Percentiles rank a stretch among this genome's conserved stretches.
phyloP scores from a whole-genome alignment of 805 yeast genomes.

The Lachancea waltii region DNA sequence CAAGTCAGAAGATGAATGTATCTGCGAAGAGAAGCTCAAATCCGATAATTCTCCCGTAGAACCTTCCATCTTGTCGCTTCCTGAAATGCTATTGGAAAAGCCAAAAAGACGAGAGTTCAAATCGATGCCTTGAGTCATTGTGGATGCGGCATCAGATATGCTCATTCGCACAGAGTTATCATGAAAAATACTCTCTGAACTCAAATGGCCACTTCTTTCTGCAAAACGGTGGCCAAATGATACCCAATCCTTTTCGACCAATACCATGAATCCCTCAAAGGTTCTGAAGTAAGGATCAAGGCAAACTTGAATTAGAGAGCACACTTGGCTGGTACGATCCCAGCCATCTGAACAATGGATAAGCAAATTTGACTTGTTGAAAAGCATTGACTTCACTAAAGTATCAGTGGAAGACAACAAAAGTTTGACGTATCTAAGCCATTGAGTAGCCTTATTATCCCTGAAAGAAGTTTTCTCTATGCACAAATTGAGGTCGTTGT shows the following conservation, averaged over 20 bases:
- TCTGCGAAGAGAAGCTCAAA: slow-evolving; percentile 1
- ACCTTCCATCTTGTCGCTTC: slow-evolving; percentile 5
- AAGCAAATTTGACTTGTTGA: slow-evolving; percentile 73
- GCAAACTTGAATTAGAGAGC: slow-evolving; percentile 77
- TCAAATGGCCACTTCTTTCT: slow-evolving; percentile 75
- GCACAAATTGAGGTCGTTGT: slow-evolving; percentile 54
- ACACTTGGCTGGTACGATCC: slow-evolving; percentile 92
- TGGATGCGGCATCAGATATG: slow-evolving; percentile 10
- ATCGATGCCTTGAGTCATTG: slow-evolving; percentile 11
- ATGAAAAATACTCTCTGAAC: slow-evolving; percentile 44
- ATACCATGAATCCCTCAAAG: slow-evolving; percentile 72
- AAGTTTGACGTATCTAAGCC: slow-evolving; percentile 69
- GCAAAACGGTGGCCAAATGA: slow-evolving; percentile 89
- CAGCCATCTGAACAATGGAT: slow-evolving; percentile 98
- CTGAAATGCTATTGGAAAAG: slow-evolving; percentile 4
- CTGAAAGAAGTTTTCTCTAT: slow-evolving; percentile 51
- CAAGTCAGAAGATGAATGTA: slow-evolving; percentile 30
- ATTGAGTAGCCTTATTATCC: slow-evolving; percentile 48
- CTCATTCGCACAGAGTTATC: slow-evolving; percentile 29
- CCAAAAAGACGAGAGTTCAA: slow-evolving; percentile 13
- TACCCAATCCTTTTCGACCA: slow-evolving; percentile 92
- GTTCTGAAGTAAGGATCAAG: slow-evolving; percentile 89
- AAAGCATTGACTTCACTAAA: slow-evolving; percentile 72
- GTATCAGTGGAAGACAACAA: slow-evolving; percentile 71
- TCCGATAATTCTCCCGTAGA: slow-evolving; percentile 6